These are phyloP conservation scores for Chamaecyparis obtusa DNA, from an alignment of 75 land plant species.

Conservation along the genomic window DNA sequence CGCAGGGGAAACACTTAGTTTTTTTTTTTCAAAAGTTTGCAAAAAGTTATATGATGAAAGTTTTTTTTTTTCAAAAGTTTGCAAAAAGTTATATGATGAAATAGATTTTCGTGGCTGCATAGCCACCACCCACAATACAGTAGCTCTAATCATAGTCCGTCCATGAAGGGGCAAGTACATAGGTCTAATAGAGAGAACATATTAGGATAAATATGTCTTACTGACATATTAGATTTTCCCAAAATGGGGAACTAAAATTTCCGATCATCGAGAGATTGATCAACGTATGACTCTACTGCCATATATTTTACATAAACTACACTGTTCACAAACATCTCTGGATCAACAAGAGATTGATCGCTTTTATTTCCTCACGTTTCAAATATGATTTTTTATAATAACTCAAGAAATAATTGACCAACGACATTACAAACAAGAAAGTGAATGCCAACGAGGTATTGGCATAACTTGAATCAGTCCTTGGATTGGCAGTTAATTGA, in stretches of 20 bases:
- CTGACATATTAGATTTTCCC: too few species aligned
- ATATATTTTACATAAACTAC: neutral
- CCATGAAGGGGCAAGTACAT: neutral
- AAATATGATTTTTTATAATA: too few species aligned
- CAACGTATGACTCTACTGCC: neutral
- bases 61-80: too few species aligned
- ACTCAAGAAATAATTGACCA: neutral
- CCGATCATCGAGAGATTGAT: too few species aligned
- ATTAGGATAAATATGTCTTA: neutral
- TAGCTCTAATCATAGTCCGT: neutral
- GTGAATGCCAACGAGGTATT: conserved; percentile 4
- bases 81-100: too few species aligned
- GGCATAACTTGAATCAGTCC: neutral
- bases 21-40: too few species aligned
- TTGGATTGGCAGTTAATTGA: neutral
- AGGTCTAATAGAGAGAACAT: neutral
- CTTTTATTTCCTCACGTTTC: neutral
- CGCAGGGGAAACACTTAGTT: too few species aligned
- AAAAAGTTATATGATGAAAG: too few species aligned
- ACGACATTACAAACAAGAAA: neutral
- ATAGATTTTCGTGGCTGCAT: too few species aligned
- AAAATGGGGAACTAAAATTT: too few species aligned
- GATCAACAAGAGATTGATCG: conserved; percentile 7
- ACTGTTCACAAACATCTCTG: neutral
- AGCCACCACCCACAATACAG: neutral